Evolutionary conservation across 2,329 filamentous ascomycete species (phyloP).

Genomic region (Phoma sp.): DNA sequence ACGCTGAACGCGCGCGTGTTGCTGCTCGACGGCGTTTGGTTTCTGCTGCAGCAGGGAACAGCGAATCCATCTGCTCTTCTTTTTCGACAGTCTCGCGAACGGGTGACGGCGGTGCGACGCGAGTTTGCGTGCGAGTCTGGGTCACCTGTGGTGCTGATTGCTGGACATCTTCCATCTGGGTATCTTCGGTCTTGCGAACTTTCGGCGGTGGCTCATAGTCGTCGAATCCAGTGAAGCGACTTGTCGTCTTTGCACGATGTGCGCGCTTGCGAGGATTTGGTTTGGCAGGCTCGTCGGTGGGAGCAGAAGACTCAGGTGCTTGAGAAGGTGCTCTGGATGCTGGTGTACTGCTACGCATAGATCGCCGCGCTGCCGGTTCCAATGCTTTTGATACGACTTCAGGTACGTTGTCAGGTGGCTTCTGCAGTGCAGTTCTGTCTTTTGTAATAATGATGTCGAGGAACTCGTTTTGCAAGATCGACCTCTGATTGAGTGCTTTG

Average conservation of each 20-base stretch:
- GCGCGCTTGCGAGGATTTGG: conserved; percentile 41
- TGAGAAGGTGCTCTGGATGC: conserved; percentile 26
- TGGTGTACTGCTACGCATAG: conserved; percentile 26
- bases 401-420: conserved; percentile 62
- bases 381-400: conserved; percentile 29
- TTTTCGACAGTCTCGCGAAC: conserved; percentile 49
- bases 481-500: conserved; percentile 76
- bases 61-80: conserved; percentile 70
- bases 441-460: conserved; percentile 86
- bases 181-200: conserved; percentile 37
- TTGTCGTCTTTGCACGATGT: conserved; percentile 47
- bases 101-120: conserved; percentile 29
- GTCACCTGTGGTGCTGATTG: conserved; percentile 20
- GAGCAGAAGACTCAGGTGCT: conserved; percentile 23
- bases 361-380: conserved; percentile 19
- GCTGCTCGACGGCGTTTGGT: conserved; percentile 75
- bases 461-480: conserved; percentile 90
- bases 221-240: conserved; percentile 78
- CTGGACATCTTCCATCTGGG: conserved; percentile 36
- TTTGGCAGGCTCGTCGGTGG: conserved; percentile 30
- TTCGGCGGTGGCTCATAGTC: conserved; percentile 54
- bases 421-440: conserved; percentile 75
- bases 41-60: conserved; percentile 78
- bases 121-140: not conserved
- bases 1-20: conserved; percentile 37